These are phyloP conservation scores for Exophiala sp. DNA, from an alignment of 2,329 filamentous ascomycete species.

Conservation along the genomic window DNA sequence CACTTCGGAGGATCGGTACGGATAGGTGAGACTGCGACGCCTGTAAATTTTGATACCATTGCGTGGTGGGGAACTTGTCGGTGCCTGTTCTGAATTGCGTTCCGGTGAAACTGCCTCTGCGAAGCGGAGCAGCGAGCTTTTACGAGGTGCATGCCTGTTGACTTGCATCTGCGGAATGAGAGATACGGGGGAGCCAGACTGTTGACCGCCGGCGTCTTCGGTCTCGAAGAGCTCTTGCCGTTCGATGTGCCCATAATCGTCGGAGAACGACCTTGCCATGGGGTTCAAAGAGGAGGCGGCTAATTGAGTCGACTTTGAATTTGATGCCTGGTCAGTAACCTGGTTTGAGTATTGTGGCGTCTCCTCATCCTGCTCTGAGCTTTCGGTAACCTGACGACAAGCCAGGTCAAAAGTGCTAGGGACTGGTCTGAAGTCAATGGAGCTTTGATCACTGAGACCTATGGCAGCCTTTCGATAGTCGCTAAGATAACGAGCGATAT, in stretches of 20 bases:
- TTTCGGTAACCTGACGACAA: conserved; percentile 1
- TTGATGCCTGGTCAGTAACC: too few species aligned
- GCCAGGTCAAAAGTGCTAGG: conserved; percentile 20
- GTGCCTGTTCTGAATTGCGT: neutral
- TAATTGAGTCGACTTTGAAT: too few species aligned
- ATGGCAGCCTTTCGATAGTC: conserved; percentile 14
- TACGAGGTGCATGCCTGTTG: conserved; percentile 25
- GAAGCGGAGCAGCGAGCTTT: conserved; percentile 28
- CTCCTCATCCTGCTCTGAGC: too few species aligned
- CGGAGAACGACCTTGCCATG: neutral
- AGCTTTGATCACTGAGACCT: neutral
- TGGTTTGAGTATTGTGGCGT: too few species aligned
- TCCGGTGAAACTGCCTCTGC: conserved; percentile 21
- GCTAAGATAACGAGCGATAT: conserved; percentile 24
- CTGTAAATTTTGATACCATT: conserved; percentile 6
- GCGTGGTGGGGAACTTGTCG: neutral
- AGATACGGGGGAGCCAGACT: conserved; percentile 3
- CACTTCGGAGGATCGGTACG: conserved; percentile 16
- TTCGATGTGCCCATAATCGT: neutral
- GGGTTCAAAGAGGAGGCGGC: too few species aligned
- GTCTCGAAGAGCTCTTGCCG: neutral
- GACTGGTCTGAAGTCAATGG: neutral
- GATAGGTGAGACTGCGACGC: conserved; percentile 19
- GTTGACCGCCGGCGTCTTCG: neutral
- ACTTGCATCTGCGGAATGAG: conserved; percentile 1